Evolutionary conservation across 345 rosid genomes (phyloP).

Genomic region (Boechera stricta): DNA sequence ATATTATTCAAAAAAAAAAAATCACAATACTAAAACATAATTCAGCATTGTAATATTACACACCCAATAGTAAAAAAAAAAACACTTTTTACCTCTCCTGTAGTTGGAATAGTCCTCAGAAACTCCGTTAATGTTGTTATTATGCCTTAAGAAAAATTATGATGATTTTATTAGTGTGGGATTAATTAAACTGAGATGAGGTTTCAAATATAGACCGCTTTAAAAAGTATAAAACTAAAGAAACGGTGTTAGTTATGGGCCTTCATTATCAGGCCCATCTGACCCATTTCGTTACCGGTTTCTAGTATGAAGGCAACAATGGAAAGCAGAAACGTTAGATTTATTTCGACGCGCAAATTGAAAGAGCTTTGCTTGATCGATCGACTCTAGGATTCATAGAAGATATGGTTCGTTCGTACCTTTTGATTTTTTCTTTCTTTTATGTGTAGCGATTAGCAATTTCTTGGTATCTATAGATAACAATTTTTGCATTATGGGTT

Average conservation of each 20-base stretch:
- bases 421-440: neutral
- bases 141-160: too few species aligned
- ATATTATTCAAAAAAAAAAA: too few species aligned
- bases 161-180: too few species aligned
- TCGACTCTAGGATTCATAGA: conserved; percentile 20
- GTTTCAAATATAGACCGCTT: too few species aligned
- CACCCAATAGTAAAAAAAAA: too few species aligned
- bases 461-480: conserved; percentile 1
- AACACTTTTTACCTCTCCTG: too few species aligned
- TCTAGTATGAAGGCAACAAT: conserved; percentile 1
- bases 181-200: too few species aligned
- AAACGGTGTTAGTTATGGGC: conserved; percentile 8
- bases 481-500: conserved; percentile 3
- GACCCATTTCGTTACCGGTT: neutral
- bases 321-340: conserved; percentile 9
- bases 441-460: neutral
- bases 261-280: conserved; percentile 14
- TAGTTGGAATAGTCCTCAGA: too few species aligned
- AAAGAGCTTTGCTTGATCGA: neutral
- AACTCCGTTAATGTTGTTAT: too few species aligned
- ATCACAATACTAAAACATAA: too few species aligned
- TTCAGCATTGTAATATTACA: too few species aligned
- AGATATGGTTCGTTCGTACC: conserved; percentile 39
- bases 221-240: too few species aligned
- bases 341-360: conserved; percentile 32